A percentile compares a stretch with the other conserved stretches of the same genome.
Evolutionary conservation across 1,284 basidiomycete species (phyloP).

Genomic region (Retiboletus flavoniger): DNA sequence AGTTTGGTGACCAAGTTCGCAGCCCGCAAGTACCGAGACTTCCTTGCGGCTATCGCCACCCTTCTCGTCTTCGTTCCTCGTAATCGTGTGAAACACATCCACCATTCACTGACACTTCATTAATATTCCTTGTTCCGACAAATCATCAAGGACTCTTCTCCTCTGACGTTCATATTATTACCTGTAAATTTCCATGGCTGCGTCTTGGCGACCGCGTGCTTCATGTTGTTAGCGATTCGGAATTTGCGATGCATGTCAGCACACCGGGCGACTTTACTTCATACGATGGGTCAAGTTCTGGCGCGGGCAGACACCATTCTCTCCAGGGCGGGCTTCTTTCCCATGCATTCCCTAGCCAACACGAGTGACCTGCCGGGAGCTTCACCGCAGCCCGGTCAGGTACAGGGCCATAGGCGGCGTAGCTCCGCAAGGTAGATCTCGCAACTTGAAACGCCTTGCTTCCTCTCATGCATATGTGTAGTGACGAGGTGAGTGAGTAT

Average conservation of each 20-base stretch:
- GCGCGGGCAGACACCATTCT: background rate
- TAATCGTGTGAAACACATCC: slow-evolving; percentile 1
- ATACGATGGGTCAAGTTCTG: background rate
- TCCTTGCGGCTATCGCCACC: slow-evolving; percentile 5
- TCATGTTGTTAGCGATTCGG: background rate
- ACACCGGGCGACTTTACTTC: background rate
- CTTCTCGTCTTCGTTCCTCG: background rate
- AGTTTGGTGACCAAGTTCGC: too few species aligned
- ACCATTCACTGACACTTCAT: too few species aligned
- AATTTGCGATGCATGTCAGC: background rate
- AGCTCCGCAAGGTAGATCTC: background rate
- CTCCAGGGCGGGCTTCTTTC: background rate
- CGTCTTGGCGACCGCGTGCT: slow-evolving; percentile 3
- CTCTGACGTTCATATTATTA: background rate
- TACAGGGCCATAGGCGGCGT: background rate
- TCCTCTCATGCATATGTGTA: background rate
- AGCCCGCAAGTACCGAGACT: too few species aligned
- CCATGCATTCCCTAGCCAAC: background rate
- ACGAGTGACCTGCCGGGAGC: background rate
- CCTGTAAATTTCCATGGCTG: background rate
- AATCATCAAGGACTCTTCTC: background rate
- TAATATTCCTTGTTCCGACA: slow-evolving; percentile 2
- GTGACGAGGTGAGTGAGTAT: background rate
- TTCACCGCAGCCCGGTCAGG: slow-evolving; percentile 5
- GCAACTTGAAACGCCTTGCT: slow-evolving; percentile 19